Evolutionary conservation across 1,284 basidiomycete genomes (phyloP).

Genomic region (Leccinum pachyderme): DNA sequence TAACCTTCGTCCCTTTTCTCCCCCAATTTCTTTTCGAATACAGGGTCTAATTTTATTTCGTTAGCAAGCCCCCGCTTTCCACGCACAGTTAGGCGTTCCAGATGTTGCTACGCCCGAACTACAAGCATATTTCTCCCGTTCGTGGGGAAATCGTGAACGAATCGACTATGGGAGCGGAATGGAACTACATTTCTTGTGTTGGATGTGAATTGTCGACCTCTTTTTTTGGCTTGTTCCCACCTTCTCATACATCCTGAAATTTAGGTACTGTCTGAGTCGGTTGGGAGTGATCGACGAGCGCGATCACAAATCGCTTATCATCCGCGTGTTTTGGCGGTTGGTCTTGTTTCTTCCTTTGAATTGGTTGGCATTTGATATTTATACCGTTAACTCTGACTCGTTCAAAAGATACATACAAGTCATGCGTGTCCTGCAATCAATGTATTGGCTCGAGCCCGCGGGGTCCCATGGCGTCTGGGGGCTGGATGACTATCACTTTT

Average conservation of each 20-base stretch:
- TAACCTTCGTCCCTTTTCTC: slow-evolving; percentile 17
- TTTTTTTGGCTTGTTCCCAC: not conserved
- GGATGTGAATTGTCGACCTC: slow-evolving; percentile 69
- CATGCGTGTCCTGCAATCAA: slow-evolving; percentile 89
- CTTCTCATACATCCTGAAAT: not conserved
- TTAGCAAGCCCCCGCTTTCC: slow-evolving; percentile 50
- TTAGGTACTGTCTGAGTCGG: slow-evolving; percentile 78
- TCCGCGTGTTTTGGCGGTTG: slow-evolving; percentile 88
- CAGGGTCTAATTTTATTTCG: not conserved
- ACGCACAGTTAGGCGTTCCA: slow-evolving; percentile 61
- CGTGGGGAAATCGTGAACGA: slow-evolving; percentile 89
- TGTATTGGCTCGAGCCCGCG: slow-evolving; percentile 98
- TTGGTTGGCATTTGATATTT: not conserved
- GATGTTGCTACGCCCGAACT: slow-evolving; percentile 63
- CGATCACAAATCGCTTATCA: slow-evolving; percentile 80
- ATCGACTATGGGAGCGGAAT: slow-evolving; percentile 99
- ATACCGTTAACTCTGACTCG: not conserved
- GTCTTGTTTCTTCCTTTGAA: slow-evolving; percentile 10
- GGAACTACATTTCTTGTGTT: slow-evolving; percentile 97
- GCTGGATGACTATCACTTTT: slow-evolving; percentile 96
- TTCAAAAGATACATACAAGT: slow-evolving; percentile 74
- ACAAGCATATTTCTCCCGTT: slow-evolving; percentile 79
- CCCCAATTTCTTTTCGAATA: not conserved
- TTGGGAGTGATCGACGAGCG: slow-evolving; percentile 64
- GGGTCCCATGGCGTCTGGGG: slow-evolving; percentile 99